These are phyloP conservation scores for Fusarium circinatum DNA, from an alignment of 2,329 filamentous ascomycete genomes.

Conservation along the genomic window DNA sequence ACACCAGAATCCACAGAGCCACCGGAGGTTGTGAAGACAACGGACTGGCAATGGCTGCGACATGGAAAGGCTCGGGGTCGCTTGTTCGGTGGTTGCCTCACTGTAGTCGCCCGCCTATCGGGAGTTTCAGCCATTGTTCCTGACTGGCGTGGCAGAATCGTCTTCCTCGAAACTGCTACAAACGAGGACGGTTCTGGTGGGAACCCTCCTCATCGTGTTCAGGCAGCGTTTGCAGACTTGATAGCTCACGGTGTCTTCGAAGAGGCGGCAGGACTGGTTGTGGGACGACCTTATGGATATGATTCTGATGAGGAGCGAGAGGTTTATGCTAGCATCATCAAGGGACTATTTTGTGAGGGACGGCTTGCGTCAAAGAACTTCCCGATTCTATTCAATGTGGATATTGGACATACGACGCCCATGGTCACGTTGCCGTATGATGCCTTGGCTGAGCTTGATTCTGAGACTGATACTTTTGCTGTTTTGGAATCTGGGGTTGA, in stretches of 20 bases:
- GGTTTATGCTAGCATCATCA: constrained; percentile 47
- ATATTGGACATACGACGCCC: constrained; percentile 56
- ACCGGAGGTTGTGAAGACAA: constrained; percentile 44
- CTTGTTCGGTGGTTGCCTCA: constrained; percentile 55
- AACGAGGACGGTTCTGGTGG: constrained; percentile 43
- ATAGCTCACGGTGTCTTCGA: constrained; percentile 55
- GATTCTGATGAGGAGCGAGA: constrained; percentile 45
- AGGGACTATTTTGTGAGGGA: constrained; percentile 50
- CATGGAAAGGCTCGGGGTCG: constrained; percentile 53
- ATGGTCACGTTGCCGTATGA: constrained; percentile 55
- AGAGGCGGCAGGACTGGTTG: constrained; percentile 52
- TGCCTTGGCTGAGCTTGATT: constrained; percentile 51
- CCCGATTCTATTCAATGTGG: constrained; percentile 55
- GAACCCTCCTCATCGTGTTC: constrained; percentile 43
- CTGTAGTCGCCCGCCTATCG: constrained; percentile 51
- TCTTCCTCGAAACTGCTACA: constrained; percentile 55
- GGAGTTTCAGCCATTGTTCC: constrained; percentile 49
- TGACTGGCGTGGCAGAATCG: constrained; percentile 51
- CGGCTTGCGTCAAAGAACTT: constrained; percentile 46
- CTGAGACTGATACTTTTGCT: constrained; percentile 50
- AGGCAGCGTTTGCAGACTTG: constrained; percentile 52
- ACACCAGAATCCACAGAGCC: constrained; percentile 40
- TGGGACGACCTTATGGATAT: constrained; percentile 56
- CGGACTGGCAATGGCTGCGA: constrained; percentile 52
- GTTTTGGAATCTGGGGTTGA: constrained; percentile 42